phyloP scores from a whole-genome alignment of 2,329 filamentous ascomycete genomes.

The Penicillium sp. region DNA sequence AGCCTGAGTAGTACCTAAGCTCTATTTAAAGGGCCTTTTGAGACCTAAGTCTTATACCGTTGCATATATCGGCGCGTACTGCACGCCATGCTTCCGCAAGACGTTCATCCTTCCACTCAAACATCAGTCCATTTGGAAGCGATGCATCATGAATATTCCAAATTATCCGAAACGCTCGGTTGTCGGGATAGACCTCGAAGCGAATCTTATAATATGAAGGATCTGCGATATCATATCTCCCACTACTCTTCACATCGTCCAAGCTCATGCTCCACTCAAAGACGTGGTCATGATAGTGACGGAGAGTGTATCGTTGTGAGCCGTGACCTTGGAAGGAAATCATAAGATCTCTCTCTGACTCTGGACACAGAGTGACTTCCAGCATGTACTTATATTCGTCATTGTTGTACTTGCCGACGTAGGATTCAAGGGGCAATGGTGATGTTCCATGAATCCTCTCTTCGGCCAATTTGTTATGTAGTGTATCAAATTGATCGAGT shows the following conservation, averaged over 20 bases:
- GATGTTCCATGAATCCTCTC: background rate
- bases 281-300: slow-evolving; percentile 3
- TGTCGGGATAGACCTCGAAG: background rate
- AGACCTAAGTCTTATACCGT: too few species aligned
- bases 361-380: background rate
- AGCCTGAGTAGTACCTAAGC: too few species aligned
- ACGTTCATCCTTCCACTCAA: background rate
- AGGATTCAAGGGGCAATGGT: background rate
- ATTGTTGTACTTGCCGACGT: slow-evolving; percentile 4
- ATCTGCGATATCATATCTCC: slow-evolving; percentile 1
- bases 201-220: background rate
- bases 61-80: background rate
- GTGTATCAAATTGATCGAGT: background rate
- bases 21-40: too few species aligned
- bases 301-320: background rate
- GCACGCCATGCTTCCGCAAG: background rate
- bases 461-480: background rate
- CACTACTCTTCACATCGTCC: background rate
- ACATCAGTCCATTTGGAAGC: background rate
- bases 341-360: background rate
- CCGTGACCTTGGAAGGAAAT: background rate
- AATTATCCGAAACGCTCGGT: background rate
- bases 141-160: background rate
- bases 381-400: background rate
- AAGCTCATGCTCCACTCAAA: slow-evolving; percentile 5